These are phyloP conservation scores for Cordyceps cicadae DNA, from an alignment of 2,329 filamentous ascomycete genomes.

Conservation along the genomic window DNA sequence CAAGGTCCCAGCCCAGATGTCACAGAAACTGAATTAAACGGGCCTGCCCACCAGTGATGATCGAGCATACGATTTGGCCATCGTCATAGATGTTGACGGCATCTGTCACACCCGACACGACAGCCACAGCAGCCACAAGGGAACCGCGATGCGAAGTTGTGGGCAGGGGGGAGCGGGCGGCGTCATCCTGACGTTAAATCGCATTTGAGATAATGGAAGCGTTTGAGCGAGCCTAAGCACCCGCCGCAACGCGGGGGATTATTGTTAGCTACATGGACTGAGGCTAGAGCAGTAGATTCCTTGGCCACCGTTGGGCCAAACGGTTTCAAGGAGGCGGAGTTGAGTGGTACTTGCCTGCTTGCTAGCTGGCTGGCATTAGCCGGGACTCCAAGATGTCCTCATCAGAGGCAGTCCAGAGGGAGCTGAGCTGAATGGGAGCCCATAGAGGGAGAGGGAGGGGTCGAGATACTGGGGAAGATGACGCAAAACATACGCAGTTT, in stretches of 20 bases:
- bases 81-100: conserved; percentile 10
- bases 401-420: no score
- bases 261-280: neutral
- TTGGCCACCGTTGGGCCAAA: neutral
- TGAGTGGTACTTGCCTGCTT: neutral
- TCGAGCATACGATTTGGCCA: neutral
- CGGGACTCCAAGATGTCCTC: no score
- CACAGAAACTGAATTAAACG: neutral
- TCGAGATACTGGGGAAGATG: neutral
- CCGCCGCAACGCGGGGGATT: neutral
- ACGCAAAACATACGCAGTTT: conserved; percentile 11
- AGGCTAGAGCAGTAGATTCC: neutral
- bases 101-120: neutral
- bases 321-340: conserved; percentile 6
- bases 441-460: neutral
- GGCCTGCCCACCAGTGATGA: neutral
- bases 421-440: neutral
- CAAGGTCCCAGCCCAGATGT: neutral
- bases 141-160: neutral
- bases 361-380: no score
- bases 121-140: conserved; percentile 7
- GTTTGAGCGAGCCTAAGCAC: neutral
- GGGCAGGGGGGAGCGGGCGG: neutral
- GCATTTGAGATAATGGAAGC: neutral
- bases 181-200: conserved; percentile 11